Evolutionary conservation across 306 rosid species (phyloP).

Genomic region (Psophocarpus tetragonolobus): DNA sequence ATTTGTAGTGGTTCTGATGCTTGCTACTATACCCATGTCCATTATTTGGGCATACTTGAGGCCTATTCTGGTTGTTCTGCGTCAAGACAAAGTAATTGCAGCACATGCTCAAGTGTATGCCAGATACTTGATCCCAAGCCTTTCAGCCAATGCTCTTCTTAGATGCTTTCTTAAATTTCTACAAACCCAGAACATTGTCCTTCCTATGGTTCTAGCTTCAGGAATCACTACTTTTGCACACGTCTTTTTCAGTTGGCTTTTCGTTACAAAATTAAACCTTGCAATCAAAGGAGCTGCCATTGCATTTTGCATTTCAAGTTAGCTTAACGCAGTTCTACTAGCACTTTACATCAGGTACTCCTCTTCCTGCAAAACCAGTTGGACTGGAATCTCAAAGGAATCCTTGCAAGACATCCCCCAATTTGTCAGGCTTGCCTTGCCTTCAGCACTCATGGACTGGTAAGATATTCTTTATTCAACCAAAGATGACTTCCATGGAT

Average conservation of each 20-base stretch:
- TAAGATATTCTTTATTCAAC: constrained; percentile 13
- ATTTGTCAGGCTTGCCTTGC: constrained; percentile 58
- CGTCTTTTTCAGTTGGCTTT: constrained; percentile 50
- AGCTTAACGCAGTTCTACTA: constrained; percentile 51
- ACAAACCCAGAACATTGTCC: constrained; percentile 60
- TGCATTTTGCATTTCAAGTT: constrained; percentile 55
- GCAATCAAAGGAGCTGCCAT: constrained; percentile 62
- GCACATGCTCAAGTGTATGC: constrained; percentile 56
- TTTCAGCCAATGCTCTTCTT: constrained; percentile 57
- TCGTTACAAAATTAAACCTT: constrained; percentile 51
- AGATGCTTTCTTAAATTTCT: constrained; percentile 53
- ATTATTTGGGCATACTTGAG: constrained; percentile 27
- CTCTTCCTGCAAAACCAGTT: constrained; percentile 48
- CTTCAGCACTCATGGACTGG: constrained; percentile 78
- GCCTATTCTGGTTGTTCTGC: constrained; percentile 15
- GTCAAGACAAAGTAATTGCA: constrained; percentile 38
- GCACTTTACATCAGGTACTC: constrained; percentile 50
- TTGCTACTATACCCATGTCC: constrained; percentile 28
- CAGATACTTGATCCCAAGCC: constrained; percentile 50
- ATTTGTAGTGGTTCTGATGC: background rate
- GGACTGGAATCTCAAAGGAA: constrained; percentile 61
- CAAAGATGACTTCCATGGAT: background rate
- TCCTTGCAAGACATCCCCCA: constrained; percentile 43
- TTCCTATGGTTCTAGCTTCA: constrained; percentile 55
- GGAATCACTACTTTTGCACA: constrained; percentile 43